These are phyloP conservation scores for Monosporascus sp. DNA, from an alignment of 2,329 filamentous ascomycete genomes.

Conservation along the genomic window DNA sequence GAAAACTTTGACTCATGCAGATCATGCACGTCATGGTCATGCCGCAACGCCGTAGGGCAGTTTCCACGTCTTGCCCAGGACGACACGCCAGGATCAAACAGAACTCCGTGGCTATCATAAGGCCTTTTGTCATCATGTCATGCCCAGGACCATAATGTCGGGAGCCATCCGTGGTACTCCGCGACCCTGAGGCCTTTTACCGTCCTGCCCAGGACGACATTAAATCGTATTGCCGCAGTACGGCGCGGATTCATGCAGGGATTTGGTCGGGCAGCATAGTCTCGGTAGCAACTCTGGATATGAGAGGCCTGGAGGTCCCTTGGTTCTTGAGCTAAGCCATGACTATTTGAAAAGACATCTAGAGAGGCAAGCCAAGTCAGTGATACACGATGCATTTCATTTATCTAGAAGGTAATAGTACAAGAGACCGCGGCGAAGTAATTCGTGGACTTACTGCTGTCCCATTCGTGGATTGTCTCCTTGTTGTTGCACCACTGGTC, in stretches of 20 bases:
- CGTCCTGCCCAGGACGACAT: constrained; percentile 36
- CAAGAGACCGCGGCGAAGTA: too few relatives aligned
- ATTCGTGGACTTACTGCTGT: too few relatives aligned
- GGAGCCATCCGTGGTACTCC: constrained; percentile 1
- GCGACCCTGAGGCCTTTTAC: constrained; percentile 28
- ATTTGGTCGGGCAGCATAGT: neutral
- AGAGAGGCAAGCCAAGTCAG: neutral
- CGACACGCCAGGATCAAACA: constrained; percentile 11
- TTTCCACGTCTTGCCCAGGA: constrained; percentile 31
- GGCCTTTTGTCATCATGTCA: constrained; percentile 19
- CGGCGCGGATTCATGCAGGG: neutral
- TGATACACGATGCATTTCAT: neutral
- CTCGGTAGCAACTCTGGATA: neutral
- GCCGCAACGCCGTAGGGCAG: constrained; percentile 17
- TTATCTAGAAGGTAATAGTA: too few relatives aligned
- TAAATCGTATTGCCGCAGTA: neutral
- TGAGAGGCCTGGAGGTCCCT: neutral
- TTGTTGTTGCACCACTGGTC: too few relatives aligned
- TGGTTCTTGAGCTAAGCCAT: neutral
- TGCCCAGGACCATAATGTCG: constrained; percentile 19
- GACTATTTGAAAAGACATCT: neutral
- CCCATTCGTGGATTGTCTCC: too few relatives aligned
- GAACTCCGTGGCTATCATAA: constrained; percentile 7
- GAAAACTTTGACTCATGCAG: constrained; percentile 12
- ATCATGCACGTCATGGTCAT: constrained; percentile 12